Conservation (phyloP, 805 yeast species). For the Middelhovenomyces tepae region DNA sequence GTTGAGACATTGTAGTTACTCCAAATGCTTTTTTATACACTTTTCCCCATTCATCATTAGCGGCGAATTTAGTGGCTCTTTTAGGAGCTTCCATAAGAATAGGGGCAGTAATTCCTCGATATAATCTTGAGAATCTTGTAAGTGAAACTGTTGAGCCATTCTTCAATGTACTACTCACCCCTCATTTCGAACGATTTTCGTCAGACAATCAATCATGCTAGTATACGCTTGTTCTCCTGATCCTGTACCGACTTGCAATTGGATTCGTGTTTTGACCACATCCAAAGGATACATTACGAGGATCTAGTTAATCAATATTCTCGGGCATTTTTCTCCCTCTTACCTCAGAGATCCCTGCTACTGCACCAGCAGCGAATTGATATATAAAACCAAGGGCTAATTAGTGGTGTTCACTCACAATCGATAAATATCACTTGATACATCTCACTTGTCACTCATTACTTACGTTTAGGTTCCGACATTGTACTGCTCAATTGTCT, state of each 20-base stretch:
- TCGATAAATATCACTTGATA: no score
- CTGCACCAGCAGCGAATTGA: slow-evolving; percentile 87
- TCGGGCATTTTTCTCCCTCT: slow-evolving; percentile 7
- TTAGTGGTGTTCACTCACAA: no score
- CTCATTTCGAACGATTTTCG: slow-evolving; percentile 76
- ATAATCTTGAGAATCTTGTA: slow-evolving; percentile 58
- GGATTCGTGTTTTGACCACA: slow-evolving; percentile 95
- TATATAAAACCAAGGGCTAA: slow-evolving; percentile 86
- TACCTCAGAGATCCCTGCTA: slow-evolving; percentile 91
- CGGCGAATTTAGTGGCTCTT: slow-evolving; percentile 97
- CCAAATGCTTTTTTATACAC: slow-evolving; percentile 68
- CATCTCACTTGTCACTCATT: no score
- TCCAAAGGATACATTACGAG: slow-evolving; percentile 94
- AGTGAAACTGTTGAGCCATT: no score
- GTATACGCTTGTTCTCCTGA: slow-evolving; percentile 52
- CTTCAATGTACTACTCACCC: slow-evolving; percentile 39
- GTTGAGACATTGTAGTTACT: slow-evolving; percentile 61
- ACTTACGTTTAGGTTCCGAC: no score
- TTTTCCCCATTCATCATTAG: slow-evolving; percentile 94
- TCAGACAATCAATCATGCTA: slow-evolving; percentile 78
- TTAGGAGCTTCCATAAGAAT: slow-evolving; percentile 99
- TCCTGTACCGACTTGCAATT: slow-evolving; percentile 56
- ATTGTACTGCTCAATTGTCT: no score
- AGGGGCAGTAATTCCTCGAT: slow-evolving; percentile 94
- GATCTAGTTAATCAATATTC: slow-evolving; percentile 41